phyloP scores from a whole-genome alignment of 441 rosid genomes.

The Corymbia citriodora region DNA sequence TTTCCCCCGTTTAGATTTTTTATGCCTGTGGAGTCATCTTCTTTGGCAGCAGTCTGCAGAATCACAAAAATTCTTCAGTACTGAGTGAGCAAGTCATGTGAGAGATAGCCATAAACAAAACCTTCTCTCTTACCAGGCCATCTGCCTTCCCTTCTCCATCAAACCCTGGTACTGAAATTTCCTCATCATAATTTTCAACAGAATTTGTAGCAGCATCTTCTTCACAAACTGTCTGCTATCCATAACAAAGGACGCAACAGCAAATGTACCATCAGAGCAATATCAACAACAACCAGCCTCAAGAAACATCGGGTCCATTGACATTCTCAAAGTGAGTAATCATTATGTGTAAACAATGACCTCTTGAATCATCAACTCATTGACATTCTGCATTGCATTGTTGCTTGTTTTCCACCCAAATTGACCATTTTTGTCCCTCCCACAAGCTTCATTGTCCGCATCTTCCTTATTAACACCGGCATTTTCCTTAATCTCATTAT shows the following conservation, averaged over 20 bases:
- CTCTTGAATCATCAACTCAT: background rate
- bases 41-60: background rate
- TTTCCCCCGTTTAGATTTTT: background rate
- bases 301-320: background rate
- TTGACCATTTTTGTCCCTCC: constrained; percentile 3
- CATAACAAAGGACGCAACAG: background rate
- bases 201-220: background rate
- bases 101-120: background rate
- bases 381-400: background rate
- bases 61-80: background rate
- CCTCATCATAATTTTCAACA: background rate
- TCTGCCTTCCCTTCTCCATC: background rate
- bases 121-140: constrained; percentile 3
- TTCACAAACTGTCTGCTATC: constrained; percentile 15
- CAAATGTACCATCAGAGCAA: background rate
- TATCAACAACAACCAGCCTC: background rate
- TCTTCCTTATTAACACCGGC: background rate
- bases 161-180: background rate
- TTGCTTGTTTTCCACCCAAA: background rate
- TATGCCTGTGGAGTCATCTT: background rate
- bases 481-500: background rate
- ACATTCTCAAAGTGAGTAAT: background rate
- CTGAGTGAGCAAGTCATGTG: background rate
- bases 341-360: background rate
- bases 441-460: background rate